Percentiles rank a stretch among this genome's conserved stretches.
Evolutionary conservation across 2,329 filamentous ascomycete genomes (phyloP).

Genomic region (Arthroderma uncinatum): DNA sequence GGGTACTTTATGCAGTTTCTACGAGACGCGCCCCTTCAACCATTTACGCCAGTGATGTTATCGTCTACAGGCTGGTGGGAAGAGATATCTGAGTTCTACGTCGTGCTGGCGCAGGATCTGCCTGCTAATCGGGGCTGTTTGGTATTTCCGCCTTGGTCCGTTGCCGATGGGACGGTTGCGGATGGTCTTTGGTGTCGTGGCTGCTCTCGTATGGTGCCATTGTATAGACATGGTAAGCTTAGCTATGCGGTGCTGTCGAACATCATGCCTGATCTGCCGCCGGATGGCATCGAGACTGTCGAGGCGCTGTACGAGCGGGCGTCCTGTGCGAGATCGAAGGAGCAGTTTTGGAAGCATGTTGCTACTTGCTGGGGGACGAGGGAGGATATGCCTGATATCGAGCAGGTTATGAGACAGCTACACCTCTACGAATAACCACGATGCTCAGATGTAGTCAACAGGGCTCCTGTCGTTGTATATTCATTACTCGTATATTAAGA

Average conservation of each 20-base stretch:
- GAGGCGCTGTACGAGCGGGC: background rate
- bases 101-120: background rate
- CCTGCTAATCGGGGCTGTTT: background rate
- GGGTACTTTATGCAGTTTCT: background rate
- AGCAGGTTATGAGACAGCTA: background rate
- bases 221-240: background rate
- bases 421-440: background rate
- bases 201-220: background rate
- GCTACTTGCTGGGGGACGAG: background rate
- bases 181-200: background rate
- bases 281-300: background rate
- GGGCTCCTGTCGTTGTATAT: no score
- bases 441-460: no score
- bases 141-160: background rate
- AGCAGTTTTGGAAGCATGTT: background rate
- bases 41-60: background rate
- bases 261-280: background rate
- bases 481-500: conserved; percentile 1
- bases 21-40: background rate
- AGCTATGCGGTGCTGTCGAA: background rate
- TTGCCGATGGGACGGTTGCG: background rate
- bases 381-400: background rate
- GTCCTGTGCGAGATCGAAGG: background rate
- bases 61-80: background rate
- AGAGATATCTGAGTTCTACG: background rate